Base-by-base conservation (phyloP, 208 protist genomes). In the Wallacemonas rigidus region DNA sequence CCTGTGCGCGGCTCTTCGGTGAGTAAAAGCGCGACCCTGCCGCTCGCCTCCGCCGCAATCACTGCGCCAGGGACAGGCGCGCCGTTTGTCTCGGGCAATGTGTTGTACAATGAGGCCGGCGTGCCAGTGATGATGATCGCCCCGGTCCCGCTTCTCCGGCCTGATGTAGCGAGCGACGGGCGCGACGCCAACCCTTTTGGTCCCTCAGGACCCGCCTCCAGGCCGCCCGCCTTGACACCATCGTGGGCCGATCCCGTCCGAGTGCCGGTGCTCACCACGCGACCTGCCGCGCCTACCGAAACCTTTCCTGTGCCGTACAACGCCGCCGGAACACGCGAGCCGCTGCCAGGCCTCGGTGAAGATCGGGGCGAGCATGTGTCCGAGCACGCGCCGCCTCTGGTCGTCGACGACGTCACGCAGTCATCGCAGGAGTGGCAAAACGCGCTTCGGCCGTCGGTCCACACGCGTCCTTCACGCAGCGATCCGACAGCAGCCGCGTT, bases 391-490 rank as follows among this genome's bases (percentile, higher is more conserved):
- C 82, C 82, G n/a, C 45, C 72, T 5, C 57, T 87, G 2, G 71
- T 71, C 14, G 75, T 78, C 26, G 75, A 83, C 38, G 76, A 76
- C 43, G 72, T 85, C 11, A 44, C 51, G 1, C 56, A 72, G 51
- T 72, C 85, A 8, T 82, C 82, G 41, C 48, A 75, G 53, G 82
- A 81, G n/a, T 88, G 82, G 82, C 78, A 84, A 60, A 65, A 63
- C 26, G 77, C 79, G 6, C 74, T 88, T 55, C 78, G 76, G 6
- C 67, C 64, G 17, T 69, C 64, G 36, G 4, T 15, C 14, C 41
- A 69, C 48, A 17, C 54, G 17, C 14, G 15, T 6, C 26, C 26
- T 26, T 26, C 26, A 26, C 26, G 26, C 26, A 26, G 26, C 26
- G 26, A 26, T 26, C 26, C 26, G 26, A 26, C 26, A 26, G 26